phyloP scores from a whole-genome alignment of 129 eudicot species.

The carrot (Daucus carota) region DNA sequence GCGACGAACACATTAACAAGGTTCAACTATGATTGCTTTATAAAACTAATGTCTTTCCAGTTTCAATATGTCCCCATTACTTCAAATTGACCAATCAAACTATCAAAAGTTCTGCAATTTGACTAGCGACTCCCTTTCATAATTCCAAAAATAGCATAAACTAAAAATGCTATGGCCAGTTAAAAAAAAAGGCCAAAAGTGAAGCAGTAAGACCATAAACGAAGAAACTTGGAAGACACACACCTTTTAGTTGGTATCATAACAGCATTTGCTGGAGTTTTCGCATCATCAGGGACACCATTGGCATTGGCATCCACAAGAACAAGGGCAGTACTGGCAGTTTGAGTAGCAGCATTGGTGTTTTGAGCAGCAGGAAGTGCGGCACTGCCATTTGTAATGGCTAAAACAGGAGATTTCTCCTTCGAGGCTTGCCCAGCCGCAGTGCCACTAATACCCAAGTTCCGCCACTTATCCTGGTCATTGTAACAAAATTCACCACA shows the following conservation, averaged over 20 bases:
- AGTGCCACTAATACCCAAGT: constrained; percentile 8
- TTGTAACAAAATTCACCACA: not conserved
- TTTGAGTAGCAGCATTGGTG: not conserved
- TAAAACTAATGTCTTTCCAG: not conserved
- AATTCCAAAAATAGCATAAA: not conserved
- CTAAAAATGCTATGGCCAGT: not conserved
- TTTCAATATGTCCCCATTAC: not conserved
- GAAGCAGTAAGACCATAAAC: not conserved
- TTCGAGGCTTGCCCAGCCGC: constrained; percentile 12
- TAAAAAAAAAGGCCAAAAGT: not conserved
- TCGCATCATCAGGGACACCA: constrained; percentile 1
- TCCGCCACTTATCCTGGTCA: constrained; percentile 55
- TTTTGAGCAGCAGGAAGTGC: not conserved
- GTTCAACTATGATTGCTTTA: not conserved
- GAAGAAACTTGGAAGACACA: not conserved
- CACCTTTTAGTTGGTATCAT: constrained; percentile 15
- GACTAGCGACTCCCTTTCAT: not conserved
- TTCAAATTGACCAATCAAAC: not conserved
- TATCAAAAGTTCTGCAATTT: not conserved
- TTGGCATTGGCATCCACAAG: constrained; percentile 6
- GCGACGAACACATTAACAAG: not conserved
- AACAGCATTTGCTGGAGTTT: constrained; percentile 2
- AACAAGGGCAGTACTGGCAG: not conserved
- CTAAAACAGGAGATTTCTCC: constrained; percentile 7
- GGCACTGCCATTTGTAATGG: not conserved